phyloP scores from a whole-genome alignment of 2,329 filamentous ascomycete genomes.

The Exutisphaerella laricina region DNA sequence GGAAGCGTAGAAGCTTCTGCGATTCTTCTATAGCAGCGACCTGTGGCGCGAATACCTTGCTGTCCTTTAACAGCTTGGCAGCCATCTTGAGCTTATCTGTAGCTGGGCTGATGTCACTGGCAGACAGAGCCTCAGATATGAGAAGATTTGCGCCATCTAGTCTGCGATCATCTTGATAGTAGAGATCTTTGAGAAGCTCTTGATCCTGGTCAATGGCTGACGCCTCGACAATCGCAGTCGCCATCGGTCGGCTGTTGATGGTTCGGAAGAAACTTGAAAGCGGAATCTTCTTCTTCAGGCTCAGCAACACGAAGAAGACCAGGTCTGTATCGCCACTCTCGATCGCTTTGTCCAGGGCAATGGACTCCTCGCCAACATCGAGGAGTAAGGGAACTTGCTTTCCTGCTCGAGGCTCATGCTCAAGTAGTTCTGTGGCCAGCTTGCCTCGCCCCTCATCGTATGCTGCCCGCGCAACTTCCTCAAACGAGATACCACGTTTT shows the following conservation, averaged over 20 bases:
- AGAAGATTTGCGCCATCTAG: conserved; percentile 85
- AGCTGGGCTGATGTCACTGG: conserved; percentile 63
- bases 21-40: conserved; percentile 73
- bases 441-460: conserved; percentile 87
- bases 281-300: conserved; percentile 84
- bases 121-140: conserved; percentile 72
- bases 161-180: conserved; percentile 92
- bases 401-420: conserved; percentile 91
- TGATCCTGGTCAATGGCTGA: conserved; percentile 73
- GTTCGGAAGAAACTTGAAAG: conserved; percentile 87
- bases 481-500: conserved; percentile 91
- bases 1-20: conserved; percentile 70
- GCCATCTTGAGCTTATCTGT: conserved; percentile 86
- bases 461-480: conserved; percentile 84
- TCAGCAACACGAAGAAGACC: conserved; percentile 79
- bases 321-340: conserved; percentile 93
- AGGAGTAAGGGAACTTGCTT: conserved; percentile 90
- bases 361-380: conserved; percentile 91
- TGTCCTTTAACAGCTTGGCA: conserved; percentile 74
- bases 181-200: conserved; percentile 84
- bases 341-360: conserved; percentile 93
- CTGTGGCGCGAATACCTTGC: conserved; percentile 71
- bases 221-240: conserved; percentile 83
- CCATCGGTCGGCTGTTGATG: conserved; percentile 78
- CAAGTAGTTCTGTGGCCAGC: conserved; percentile 85